Conservation (phyloP, 108 stramenopile genomes). For the Skeletonema marinoi region DNA sequence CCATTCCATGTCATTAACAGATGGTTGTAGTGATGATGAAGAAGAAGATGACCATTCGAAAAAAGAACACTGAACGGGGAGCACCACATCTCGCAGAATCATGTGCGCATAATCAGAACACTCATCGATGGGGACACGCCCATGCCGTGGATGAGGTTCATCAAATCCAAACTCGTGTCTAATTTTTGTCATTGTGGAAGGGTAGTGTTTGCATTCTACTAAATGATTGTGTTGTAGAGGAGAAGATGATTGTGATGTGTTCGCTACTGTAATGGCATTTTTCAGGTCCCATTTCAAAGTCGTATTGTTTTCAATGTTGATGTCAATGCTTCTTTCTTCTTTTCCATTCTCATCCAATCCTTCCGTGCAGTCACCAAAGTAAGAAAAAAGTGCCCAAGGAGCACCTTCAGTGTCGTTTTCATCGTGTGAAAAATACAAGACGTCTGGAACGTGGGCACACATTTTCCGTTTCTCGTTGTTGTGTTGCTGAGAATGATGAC, state of each 20-base stretch:
- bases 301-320: not conserved
- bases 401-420: not conserved
- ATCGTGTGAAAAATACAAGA: conserved; percentile 52
- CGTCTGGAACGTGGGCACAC: conserved; percentile 23
- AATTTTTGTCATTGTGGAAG: conserved; percentile 68
- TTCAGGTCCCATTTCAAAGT: conserved; percentile 4
- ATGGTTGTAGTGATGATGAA: not conserved
- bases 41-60: not conserved
- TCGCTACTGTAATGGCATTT: conserved; percentile 6
- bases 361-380: conserved; percentile 8
- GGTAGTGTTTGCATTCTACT: conserved; percentile 31
- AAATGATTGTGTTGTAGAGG: conserved; percentile 16
- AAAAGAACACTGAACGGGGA: conserved; percentile 67
- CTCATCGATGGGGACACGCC: conserved; percentile 69
- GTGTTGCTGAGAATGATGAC: not conserved
- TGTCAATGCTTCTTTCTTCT: conserved; percentile 1
- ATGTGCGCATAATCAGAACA: conserved; percentile 61
- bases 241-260: conserved; percentile 31
- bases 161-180: conserved; percentile 86
- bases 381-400: conserved; percentile 46
- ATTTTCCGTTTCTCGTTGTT: not conserved
- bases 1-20: not conserved
- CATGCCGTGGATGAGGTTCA: conserved; percentile 89
- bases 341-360: not conserved
- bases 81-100: conserved; percentile 59